Percentiles rank a stretch among this genome's conserved stretches.
Evolutionary conservation across 2,329 filamentous ascomycete genomes (phyloP).

Genomic region (Alternaria postmessia): DNA sequence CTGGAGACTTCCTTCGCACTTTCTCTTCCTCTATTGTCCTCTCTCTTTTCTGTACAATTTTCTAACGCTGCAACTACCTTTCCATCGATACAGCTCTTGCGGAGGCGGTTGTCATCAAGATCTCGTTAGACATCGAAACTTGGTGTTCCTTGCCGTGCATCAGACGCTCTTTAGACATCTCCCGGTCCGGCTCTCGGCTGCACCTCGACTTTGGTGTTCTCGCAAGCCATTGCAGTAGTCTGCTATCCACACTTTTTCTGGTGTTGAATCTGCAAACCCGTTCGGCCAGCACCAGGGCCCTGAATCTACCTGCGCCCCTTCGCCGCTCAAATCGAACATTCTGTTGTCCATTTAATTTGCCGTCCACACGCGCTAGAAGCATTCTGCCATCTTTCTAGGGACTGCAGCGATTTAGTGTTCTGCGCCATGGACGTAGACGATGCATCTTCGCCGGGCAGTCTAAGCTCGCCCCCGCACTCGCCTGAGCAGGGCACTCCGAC

Average conservation of each 20-base stretch:
- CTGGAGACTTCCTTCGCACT: conserved; percentile 31
- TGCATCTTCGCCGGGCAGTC: conserved; percentile 47
- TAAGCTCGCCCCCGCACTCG: conserved; percentile 51
- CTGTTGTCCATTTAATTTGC: not conserved
- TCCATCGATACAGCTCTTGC: conserved; percentile 38
- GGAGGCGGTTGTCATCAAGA: conserved; percentile 40
- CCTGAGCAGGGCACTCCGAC: conserved; percentile 45
- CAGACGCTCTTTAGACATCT: conserved; percentile 26
- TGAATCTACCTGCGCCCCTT: conserved; percentile 1
- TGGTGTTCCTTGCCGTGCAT: conserved; percentile 43
- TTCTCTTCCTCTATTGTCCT: conserved; percentile 31
- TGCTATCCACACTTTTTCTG: conserved; percentile 38
- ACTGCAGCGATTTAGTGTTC: conserved; percentile 20
- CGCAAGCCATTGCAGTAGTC: conserved; percentile 36
- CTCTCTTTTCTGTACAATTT: conserved; percentile 30
- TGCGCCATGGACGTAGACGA: conserved; percentile 44
- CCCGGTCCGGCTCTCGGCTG: conserved; percentile 29
- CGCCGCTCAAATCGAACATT: conserved; percentile 1
- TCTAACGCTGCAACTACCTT: conserved; percentile 21
- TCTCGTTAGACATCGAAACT: conserved; percentile 30
- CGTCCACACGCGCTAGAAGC: conserved; percentile 1
- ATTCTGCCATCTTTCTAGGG: not conserved
- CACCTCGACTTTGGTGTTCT: conserved; percentile 47
- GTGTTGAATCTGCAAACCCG: conserved; percentile 44
- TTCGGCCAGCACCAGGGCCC: conserved; percentile 21